Evolutionary conservation across 1,139 yeast genomes (phyloP), one percentile per base, ranked within the genome.

Genomic region (Nakaseomyces bracarensis): DNA sequence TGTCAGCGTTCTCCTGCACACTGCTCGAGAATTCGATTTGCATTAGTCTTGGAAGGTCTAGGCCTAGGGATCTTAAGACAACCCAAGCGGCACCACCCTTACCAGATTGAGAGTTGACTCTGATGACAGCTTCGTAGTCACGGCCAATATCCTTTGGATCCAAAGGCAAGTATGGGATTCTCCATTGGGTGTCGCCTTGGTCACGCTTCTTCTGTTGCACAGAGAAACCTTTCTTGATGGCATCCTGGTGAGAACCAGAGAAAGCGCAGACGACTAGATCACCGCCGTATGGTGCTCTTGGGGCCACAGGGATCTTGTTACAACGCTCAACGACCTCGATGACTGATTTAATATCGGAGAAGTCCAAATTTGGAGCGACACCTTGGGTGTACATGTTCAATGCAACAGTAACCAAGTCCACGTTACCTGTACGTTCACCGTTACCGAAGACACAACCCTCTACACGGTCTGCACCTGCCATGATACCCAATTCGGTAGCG

Each of bases 41-140:
- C 62, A 91, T 71, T 41, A 80, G 81, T 65, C 97, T 79, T 49
- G 98, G 98, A 55, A 91, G 74, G 59, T 91, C 97, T 48, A 91
- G 74, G 51, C 89, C 96, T 61, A 91, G 72, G 49, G 83, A 76
- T 60, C 94, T 78, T 57, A 87, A 74, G 58, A 91, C 82, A 51
- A 91, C 83, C 96, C 97, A 91, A 22, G 97, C 95, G 22, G 97
- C 95, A 61, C 97, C 97, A 61, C 97, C 97, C 69, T 91, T 91
- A 59, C 98, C 98, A 21, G 95, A 82, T 70, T 91, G 97, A n/a
- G 96, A 87, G 71, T 91, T 91, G 66, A 91, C 97, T 65, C 98
- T 79, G 60, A 91, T 91, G 51, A 91, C 94, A 36, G 97, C 97
- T 69, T 91, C 97, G 67, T 91, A 91, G 45, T 85, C 89, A 68